A percentile compares a stretch with the other conserved stretches of the same genome.
These are phyloP conservation scores for Cinnamomum chago DNA, from an alignment of 164 flowering plant genomes.

Conservation along the genomic window DNA sequence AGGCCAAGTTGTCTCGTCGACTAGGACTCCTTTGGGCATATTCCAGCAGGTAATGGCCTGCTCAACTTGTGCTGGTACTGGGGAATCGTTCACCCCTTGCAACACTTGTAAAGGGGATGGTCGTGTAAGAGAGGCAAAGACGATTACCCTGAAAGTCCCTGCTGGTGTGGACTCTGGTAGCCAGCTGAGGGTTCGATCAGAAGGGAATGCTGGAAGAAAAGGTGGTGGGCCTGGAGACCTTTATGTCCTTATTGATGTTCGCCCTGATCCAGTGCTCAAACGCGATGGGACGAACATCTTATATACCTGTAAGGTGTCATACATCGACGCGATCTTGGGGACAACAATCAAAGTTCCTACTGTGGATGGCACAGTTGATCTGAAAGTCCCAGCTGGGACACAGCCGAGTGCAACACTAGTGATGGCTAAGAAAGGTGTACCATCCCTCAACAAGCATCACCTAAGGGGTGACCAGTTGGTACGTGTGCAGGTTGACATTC, in stretches of 20 bases:
- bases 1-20: slow-evolving; percentile 81
- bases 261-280: slow-evolving; percentile 77
- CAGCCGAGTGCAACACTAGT: slow-evolving; percentile 88
- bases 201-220: slow-evolving; percentile 82
- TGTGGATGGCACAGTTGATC: slow-evolving; percentile 86
- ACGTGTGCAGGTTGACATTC: slow-evolving; percentile 86
- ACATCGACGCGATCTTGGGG: slow-evolving; percentile 87
- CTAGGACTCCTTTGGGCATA: slow-evolving; percentile 82
- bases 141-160: slow-evolving; percentile 86
- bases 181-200: slow-evolving; percentile 75
- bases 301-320: slow-evolving; percentile 83
- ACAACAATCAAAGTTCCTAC: slow-evolving; percentile 87
- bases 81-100: slow-evolving; percentile 79
- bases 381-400: slow-evolving; percentile 88
- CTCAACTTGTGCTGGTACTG: slow-evolving; percentile 73
- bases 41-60: slow-evolving; percentile 92
- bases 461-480: slow-evolving; percentile 94
- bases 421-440: slow-evolving; percentile 93
- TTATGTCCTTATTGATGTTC: slow-evolving; percentile 68
- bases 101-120: slow-evolving; percentile 83
- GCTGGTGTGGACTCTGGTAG: slow-evolving; percentile 92
- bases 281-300: slow-evolving; percentile 89
- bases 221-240: slow-evolving; percentile 94
- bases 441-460: slow-evolving; percentile 58
- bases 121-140: slow-evolving; percentile 72